Evolutionary conservation across 2,329 filamentous ascomycete species (phyloP).

Genomic region (Elsinoe fawcettii): DNA sequence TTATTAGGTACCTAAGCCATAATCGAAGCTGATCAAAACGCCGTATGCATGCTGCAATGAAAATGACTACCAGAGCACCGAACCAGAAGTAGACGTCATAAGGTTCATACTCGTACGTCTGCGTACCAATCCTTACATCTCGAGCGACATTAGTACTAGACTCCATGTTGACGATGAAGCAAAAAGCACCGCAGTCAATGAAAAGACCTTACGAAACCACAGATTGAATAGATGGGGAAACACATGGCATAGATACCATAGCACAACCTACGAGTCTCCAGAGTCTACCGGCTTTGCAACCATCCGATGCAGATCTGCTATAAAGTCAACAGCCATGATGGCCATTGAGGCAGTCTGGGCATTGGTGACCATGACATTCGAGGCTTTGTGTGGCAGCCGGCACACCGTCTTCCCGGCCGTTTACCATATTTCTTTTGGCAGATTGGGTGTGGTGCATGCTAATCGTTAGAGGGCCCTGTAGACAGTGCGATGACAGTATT

Average conservation of each 20-base stretch:
- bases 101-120: conserved; percentile 1
- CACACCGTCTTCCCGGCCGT: neutral
- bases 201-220: neutral
- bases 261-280: neutral
- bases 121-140: neutral
- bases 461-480: neutral
- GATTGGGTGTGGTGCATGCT: neutral
- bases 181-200: neutral
- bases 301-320: conserved; percentile 6
- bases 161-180: neutral
- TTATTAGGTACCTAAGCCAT: neutral
- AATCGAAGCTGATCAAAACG: neutral
- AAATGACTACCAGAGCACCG: neutral
- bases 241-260: conserved; percentile 1
- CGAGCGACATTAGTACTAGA: neutral
- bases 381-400: conserved; percentile 11
- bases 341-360: conserved; percentile 4
- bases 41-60: neutral
- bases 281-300: conserved; percentile 5
- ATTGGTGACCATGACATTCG: conserved; percentile 3
- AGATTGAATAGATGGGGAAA: neutral
- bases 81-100: conserved; percentile 14
- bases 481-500: neutral
- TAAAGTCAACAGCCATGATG: neutral
- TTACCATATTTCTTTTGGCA: neutral